Percentiles rank a stretch among this genome's conserved stretches.
phyloP scores from a whole-genome alignment of 805 yeast genomes.

The Cyberlindnera americana region DNA sequence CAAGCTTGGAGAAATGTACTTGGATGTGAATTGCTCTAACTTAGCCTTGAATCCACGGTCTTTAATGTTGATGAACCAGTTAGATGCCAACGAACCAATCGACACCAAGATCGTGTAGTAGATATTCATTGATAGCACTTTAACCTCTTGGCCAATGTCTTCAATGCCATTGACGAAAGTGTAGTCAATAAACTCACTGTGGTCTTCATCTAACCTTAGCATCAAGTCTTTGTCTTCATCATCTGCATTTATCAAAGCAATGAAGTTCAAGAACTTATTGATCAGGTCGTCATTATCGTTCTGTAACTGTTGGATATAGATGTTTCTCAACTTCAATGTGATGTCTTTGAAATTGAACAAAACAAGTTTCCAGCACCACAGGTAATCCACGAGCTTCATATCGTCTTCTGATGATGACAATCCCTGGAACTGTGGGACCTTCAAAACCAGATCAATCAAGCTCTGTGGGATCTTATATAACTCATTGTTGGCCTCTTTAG shows the following conservation, averaged over 20 bases:
- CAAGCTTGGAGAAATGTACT: slow-evolving; percentile 60
- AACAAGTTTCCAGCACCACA: slow-evolving; percentile 69
- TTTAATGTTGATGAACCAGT: slow-evolving; percentile 70
- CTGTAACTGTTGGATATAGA: slow-evolving; percentile 57
- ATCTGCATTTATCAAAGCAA: slow-evolving; percentile 51
- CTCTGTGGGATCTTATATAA: slow-evolving; percentile 29
- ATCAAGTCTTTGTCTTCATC: slow-evolving; percentile 24
- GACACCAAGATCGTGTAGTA: slow-evolving; percentile 46
- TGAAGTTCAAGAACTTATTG: slow-evolving; percentile 45
- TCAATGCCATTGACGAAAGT: slow-evolving; percentile 9
- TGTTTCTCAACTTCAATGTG: slow-evolving; percentile 58
- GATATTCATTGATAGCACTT: slow-evolving; percentile 44
- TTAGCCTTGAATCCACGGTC: slow-evolving; percentile 59
- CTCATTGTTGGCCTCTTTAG: slow-evolving; percentile 29
- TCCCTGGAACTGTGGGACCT: slow-evolving; percentile 33
- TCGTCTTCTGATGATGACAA: slow-evolving; percentile 36
- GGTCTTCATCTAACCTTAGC: slow-evolving; percentile 17
- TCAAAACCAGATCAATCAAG: slow-evolving; percentile 35
- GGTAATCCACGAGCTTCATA: slow-evolving; percentile 37
- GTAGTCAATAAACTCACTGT: slow-evolving; percentile 25
- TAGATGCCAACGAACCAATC: slow-evolving; percentile 54
- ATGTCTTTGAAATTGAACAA: slow-evolving; percentile 60
- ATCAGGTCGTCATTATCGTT: slow-evolving; percentile 39
- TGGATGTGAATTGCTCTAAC: slow-evolving; percentile 60
- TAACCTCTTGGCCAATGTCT: slow-evolving; percentile 27